Base-by-base conservation (phyloP, 2,329 filamentous ascomycete species). In the Coniochaeta sp. region DNA sequence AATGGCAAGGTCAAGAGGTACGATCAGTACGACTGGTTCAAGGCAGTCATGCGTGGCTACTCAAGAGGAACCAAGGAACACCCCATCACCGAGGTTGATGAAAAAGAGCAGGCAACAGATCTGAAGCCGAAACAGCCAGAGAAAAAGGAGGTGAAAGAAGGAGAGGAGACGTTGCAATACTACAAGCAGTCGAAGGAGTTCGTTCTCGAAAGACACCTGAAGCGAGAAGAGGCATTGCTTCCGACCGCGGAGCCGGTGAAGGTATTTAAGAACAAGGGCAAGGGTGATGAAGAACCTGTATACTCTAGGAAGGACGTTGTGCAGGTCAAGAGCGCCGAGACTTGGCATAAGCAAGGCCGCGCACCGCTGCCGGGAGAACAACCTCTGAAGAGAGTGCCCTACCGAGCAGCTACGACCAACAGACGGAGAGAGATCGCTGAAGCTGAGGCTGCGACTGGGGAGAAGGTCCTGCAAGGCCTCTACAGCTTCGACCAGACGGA, bases 271-370 rank as follows among this genome's bases (percentile, higher is more conserved):
- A 85, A 86, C 62, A 87, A 86, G 55, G 87, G 84, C 11, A 96
- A 93, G 88, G 76, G 82, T 2, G 89, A 88, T 52, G 84, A 90
- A 61, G 91, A 96, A 70, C 87, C 90, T 1, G 91, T 98, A 0
- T 98, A 86, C 70, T 81, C 81, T 0, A 87, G 93, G 36, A 82
- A 84, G 59, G 93, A 98, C 65, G 86, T 98, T 0, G 85, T 93
- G 2, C 81, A 83, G 43, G 96, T 96, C 71, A 93, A 96, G 73
- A 96, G 91, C 31, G 89, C 90, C 1, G 95, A 99, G 71, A 96
- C 91, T 1, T 99, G 95, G 95, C 95, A 98, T 71, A 97, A 97
- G 71, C 93, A 97, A 77, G 95, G 95, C 0, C 85, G 93, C 12
- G 88, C 87, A 28, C 86, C 95, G 3, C 81, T 84, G 28, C 69